phyloP scores from a whole-genome alignment of 1,139 yeast genomes.

The Yamadazyma blattariae region DNA sequence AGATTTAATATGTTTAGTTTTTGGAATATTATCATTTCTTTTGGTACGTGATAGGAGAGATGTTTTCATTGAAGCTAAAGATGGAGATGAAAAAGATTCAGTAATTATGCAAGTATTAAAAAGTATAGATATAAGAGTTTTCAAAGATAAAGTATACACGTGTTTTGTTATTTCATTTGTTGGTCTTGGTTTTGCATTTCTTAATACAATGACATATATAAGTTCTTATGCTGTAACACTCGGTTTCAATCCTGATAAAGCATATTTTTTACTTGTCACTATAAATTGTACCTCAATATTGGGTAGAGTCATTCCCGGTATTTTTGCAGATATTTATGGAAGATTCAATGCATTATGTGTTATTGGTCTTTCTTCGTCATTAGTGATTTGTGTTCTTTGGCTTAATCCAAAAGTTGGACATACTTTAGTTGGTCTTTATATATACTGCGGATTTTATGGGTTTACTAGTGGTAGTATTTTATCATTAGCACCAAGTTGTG shows the following conservation, averaged over 20 bases:
- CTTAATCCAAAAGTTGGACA: constrained; percentile 31
- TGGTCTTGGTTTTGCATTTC: constrained; percentile 42
- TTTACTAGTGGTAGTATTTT: constrained; percentile 30
- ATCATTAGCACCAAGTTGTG: constrained; percentile 37
- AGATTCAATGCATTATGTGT: constrained; percentile 50
- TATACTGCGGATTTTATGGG: constrained; percentile 29
- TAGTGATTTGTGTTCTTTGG: constrained; percentile 45
- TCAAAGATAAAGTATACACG: constrained; percentile 23
- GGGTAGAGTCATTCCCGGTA: constrained; percentile 48
- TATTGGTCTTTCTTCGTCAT: constrained; percentile 33
- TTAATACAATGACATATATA: constrained; percentile 49
- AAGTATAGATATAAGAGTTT: constrained; percentile 26
- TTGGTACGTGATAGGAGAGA: constrained; percentile 41
- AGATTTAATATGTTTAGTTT: constrained; percentile 46
- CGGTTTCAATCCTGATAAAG: constrained; percentile 36
- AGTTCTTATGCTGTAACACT: constrained; percentile 48
- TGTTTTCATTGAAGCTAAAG: constrained; percentile 6
- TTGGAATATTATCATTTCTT: constrained; percentile 33
- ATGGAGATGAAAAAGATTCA: constrained; percentile 3
- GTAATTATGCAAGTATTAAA: constrained; percentile 15
- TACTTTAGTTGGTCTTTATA: constrained; percentile 21
- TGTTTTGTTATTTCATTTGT: constrained; percentile 26
- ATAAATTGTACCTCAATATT: constrained; percentile 47
- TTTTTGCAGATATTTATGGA: constrained; percentile 48
- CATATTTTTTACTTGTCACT: constrained; percentile 45